A percentile compares a stretch with the other conserved stretches of the same genome.
Conservation (phyloP, 106 monocot genomes). For the Agapanthus africanus region DNA sequence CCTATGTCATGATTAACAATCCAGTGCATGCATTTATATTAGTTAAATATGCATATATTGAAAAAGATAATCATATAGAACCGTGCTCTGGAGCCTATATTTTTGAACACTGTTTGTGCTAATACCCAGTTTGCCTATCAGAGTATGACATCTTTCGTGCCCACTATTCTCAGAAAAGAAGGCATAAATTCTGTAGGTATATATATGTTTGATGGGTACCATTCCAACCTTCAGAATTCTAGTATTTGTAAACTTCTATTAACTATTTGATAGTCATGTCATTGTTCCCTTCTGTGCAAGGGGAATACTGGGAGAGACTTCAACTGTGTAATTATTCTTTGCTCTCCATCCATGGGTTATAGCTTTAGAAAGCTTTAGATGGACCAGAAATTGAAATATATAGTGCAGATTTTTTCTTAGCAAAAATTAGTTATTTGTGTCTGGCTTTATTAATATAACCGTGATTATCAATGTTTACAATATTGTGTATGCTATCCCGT, state of each 20-base stretch:
- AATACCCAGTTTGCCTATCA: too few species aligned
- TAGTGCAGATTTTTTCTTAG: not conserved
- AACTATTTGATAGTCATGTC: not conserved
- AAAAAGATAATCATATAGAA: not conserved
- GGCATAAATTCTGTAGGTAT: not conserved
- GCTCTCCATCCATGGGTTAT: not conserved
- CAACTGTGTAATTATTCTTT: not conserved
- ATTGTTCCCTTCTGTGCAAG: not conserved
- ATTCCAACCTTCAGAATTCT: not conserved
- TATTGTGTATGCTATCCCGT: not conserved
- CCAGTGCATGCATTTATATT: not conserved
- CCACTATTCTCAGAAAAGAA: not conserved
- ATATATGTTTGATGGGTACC: not conserved
- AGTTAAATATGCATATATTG: not conserved
- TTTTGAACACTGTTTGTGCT: not conserved
- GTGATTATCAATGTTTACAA: not conserved
- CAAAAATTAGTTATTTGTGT: too few species aligned
- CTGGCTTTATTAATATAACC: too few species aligned
- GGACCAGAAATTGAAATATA: not conserved
- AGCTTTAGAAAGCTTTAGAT: not conserved
- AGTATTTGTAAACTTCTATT: not conserved
- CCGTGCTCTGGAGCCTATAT: not conserved
- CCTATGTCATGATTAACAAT: not conserved
- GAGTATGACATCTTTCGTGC: not conserved
- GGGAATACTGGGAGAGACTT: not conserved